Evolutionary conservation across 139 green algal species (phyloP), one percentile per base, ranked within the genome.

Genomic region (Ettlia oleoabundans): DNA sequence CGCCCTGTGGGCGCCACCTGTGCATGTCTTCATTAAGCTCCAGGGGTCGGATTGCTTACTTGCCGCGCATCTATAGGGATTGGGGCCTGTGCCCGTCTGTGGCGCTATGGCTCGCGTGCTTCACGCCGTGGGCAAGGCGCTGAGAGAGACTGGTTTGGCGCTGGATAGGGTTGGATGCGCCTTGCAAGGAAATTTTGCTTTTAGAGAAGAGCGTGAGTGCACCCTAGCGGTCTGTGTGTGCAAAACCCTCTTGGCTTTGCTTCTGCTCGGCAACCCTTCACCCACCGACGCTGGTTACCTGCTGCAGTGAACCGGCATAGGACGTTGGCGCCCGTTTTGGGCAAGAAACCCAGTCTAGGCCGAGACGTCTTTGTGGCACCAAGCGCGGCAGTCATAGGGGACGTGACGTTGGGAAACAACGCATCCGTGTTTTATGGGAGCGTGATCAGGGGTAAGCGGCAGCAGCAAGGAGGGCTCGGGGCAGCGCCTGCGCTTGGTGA

Each of bases 71-170:
- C n/a, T n/a, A n/a, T n/a, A n/a, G n/a, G 30, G 33, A 2, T 52
- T n/a, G 66, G 32, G 32, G 6, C 30, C 8, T n/a, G 71, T 15
- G 47, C 37, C 28, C 26, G 10, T 35, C 19, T 2, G 10, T 40
- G 28, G 22, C 22, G 33, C 37, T 9, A 73, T 73, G 66, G 37
- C 37, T 35, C 66, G 55, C 55, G 15, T 69, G n/a, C 4, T 80
- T 5, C 35, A 28, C 13, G n/a, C n/a, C n/a, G 18, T 76, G 30
- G 78, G 78, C 47, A 41, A 40, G 43, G 64, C 47, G 30, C 51
- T 99, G 26, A 65, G 96, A n/a, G 96, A 99, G 85, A 97, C 93
- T 3, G 96, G 96, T 0, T 94, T 98, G 72, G 95, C 97, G 1
- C 81, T 99, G 33, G 96, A 99, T 64, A 86, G 94, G 18, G 65